Evolutionary conservation across 2,329 filamentous ascomycete genomes (phyloP), one percentile per base, ranked within the genome.

Genomic region (Aureobasidium sp.): DNA sequence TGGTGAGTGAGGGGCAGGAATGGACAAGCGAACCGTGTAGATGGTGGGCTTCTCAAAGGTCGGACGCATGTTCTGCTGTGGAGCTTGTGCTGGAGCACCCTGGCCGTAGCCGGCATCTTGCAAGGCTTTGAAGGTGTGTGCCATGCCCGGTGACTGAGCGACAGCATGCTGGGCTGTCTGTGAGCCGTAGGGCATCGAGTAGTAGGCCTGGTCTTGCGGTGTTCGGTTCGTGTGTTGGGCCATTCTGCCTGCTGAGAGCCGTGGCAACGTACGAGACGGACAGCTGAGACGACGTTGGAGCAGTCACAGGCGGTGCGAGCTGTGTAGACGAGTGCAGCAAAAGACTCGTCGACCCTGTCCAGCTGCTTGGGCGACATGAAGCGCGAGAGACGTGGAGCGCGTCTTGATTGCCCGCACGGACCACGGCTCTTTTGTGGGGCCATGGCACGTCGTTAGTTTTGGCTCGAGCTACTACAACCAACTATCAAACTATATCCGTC

Each of bases 11-110:
- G 7, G 32, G 16, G 22, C 35, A 21, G 8, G 16, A 8, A 27
- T 25, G 2, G 6, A 22, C 5, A 8, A 29, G 61, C 70, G 45
- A 61, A 75, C 73, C 7, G 74, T 76, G 59, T 77, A 77, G 58
- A 77, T 77, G 61, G 76, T 73, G 39, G 74, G 71, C 63, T 67
- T 63, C 29, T 73, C 64, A 21, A 41, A 54, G 6, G 40, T 55
- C 40, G 48, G 44, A 50, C 50, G 54, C 54, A 54, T 48, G 30
- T 25, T 37, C 16, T 24, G 30, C 17, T 30, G 37, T n/a, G 48
- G 27, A 40, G 48, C 5, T n/a, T 35, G 48, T 22, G 48, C 37
- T 25, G 35, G 34, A 14, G 48, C 48, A n/a, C 35, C 35, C 24
- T 49, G 42, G 16, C 53, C 41, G n/a, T 55, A 55, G 21, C 32